Percentiles rank a stretch among this genome's conserved stretches.
Evolutionary conservation across 1,284 basidiomycete species (phyloP).

Genomic region (Polyporus tsugae): DNA sequence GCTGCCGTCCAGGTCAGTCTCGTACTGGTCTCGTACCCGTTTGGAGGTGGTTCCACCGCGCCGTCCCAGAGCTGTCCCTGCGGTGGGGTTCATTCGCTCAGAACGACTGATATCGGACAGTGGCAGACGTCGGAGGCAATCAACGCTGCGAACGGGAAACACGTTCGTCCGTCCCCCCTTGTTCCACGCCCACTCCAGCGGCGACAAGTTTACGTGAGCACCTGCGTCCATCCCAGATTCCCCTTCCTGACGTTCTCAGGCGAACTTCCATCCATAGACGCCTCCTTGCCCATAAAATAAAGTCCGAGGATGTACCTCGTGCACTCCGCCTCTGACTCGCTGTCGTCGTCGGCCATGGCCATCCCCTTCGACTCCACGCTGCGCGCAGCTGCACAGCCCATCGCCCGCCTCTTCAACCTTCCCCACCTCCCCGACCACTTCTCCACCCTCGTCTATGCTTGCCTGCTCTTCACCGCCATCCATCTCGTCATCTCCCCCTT

Average conservation of each 20-base stretch:
- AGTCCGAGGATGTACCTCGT: slow-evolving; percentile 27
- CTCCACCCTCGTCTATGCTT: slow-evolving; percentile 71
- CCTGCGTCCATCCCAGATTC: slow-evolving; percentile 8
- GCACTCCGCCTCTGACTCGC: slow-evolving; percentile 16
- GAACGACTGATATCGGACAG: not conserved
- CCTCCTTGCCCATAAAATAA: slow-evolving; percentile 21
- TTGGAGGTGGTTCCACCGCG: not conserved
- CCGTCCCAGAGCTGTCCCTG: not conserved
- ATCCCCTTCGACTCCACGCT: slow-evolving; percentile 34
- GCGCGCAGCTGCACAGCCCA: slow-evolving; percentile 32
- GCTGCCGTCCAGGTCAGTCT: not conserved
- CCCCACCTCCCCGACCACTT: slow-evolving; percentile 63
- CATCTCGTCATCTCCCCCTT: slow-evolving; percentile 61
- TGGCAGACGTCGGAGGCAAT: slow-evolving; percentile 14
- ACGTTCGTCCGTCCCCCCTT: slow-evolving; percentile 17
- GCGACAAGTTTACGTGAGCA: slow-evolving; percentile 6
- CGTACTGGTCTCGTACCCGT: not conserved
- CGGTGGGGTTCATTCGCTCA: not conserved
- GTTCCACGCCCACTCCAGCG: slow-evolving; percentile 2
- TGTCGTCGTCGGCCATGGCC: slow-evolving; percentile 22
- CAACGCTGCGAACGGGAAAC: slow-evolving; percentile 12
- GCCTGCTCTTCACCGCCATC: slow-evolving; percentile 55
- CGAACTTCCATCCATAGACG: slow-evolving; percentile 23
- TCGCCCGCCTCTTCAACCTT: slow-evolving; percentile 39
- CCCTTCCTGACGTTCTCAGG: slow-evolving; percentile 23